These are phyloP conservation scores for Endotrypanum monterogeii DNA, from an alignment of 208 protist genomes.

Conservation along the genomic window DNA sequence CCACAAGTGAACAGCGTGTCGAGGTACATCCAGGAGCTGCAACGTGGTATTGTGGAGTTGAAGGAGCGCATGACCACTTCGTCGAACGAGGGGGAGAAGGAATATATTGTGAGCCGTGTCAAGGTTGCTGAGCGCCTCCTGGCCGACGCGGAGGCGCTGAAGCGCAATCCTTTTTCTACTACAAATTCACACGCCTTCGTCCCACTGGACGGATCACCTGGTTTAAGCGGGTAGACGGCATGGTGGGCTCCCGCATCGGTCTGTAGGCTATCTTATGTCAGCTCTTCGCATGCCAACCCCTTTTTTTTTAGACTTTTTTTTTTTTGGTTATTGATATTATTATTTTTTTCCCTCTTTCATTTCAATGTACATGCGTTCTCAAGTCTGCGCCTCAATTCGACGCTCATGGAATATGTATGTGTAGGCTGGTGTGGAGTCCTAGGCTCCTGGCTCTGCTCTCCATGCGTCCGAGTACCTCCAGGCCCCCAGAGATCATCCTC, in stretches of 20 bases:
- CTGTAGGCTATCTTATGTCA: not conserved
- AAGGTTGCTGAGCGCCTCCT: constrained; percentile 47
- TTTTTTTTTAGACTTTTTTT: not conserved
- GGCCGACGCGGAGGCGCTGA: constrained; percentile 44
- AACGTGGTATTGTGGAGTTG: constrained; percentile 58
- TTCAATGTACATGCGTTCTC: constrained; percentile 12
- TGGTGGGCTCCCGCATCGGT: not conserved
- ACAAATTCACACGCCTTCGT: constrained; percentile 42
- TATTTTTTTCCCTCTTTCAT: not conserved
- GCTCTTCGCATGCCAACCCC: not conserved
- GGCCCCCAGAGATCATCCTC: too few relatives aligned
- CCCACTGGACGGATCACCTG: constrained; percentile 37
- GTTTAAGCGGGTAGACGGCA: constrained; percentile 8
- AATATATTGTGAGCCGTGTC: constrained; percentile 51
- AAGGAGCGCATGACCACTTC: constrained; percentile 38
- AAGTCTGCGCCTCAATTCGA: not conserved
- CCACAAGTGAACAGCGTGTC: constrained; percentile 55
- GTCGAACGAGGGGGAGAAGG: constrained; percentile 45
- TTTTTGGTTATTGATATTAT: not conserved
- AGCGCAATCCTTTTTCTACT: constrained; percentile 36
- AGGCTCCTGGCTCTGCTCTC: not conserved
- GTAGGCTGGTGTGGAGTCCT: not conserved
- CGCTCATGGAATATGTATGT: too few relatives aligned
- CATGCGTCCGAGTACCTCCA: not conserved
- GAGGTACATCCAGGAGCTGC: constrained; percentile 56